phyloP scores from a whole-genome alignment of 805 yeast species.

The Yarrowia porcina region DNA sequence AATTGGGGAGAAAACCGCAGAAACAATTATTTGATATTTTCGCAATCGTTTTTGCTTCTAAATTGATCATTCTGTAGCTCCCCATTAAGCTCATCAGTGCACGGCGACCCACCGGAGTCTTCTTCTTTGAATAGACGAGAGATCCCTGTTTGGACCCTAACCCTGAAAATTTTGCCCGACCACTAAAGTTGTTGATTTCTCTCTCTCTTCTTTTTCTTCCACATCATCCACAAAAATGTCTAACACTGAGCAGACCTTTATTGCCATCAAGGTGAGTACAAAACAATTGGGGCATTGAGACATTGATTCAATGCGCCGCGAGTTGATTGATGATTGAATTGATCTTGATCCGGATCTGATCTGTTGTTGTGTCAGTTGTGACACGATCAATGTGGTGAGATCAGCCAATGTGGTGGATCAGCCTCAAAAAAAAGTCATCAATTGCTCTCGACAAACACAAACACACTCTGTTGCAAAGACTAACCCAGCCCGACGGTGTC shows the following conservation, averaged over 20 bases:
- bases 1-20: not conserved
- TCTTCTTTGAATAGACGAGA: not conserved
- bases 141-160: not conserved
- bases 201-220: not conserved
- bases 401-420: no score
- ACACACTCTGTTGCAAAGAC: not conserved
- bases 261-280: constrained; percentile 42
- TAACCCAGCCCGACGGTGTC: constrained; percentile 89
- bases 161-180: constrained; percentile 13
- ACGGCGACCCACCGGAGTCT: not conserved
- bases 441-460: no score
- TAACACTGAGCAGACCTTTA: constrained; percentile 38
- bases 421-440: no score
- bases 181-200: not conserved
- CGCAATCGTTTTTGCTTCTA: no score
- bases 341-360: not conserved
- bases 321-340: not conserved
- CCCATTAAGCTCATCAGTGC: not conserved
- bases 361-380: not conserved
- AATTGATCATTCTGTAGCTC: not conserved
- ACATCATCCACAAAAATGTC: constrained; percentile 25
- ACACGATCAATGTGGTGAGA: not conserved
- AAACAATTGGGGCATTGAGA: not conserved
- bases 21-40: no score
- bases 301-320: no score